A percentile compares a stretch with the other conserved stretches of the same genome.
phyloP scores from a whole-genome alignment of 2,329 filamentous ascomycete species.

The Nannizziopsis barbatae region DNA sequence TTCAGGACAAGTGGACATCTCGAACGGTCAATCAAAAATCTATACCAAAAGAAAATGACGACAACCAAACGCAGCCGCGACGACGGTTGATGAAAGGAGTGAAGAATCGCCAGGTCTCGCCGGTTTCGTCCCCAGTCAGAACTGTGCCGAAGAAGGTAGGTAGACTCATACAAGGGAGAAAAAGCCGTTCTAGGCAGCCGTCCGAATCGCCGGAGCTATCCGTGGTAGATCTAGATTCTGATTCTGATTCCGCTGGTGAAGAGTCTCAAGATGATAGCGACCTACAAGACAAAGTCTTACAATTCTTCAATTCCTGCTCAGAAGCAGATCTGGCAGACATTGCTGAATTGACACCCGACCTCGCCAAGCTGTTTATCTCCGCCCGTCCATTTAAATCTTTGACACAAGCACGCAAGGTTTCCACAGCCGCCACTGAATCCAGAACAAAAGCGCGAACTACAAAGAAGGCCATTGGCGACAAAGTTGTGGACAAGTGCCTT shows the following conservation, averaged over 20 bases:
- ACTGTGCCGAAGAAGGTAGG: slow-evolving; percentile 22
- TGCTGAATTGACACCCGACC: slow-evolving; percentile 59
- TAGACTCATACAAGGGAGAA: slow-evolving; percentile 43
- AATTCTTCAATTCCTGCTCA: slow-evolving; percentile 72
- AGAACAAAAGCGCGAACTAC: slow-evolving; percentile 38
- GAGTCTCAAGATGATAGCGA: slow-evolving; percentile 33
- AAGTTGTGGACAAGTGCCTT: slow-evolving; percentile 53
- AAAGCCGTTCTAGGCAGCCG: slow-evolving; percentile 24
- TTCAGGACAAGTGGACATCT: slow-evolving; percentile 48
- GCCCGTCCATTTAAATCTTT: slow-evolving; percentile 63
- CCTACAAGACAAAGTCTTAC: slow-evolving; percentile 51
- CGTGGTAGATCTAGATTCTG: slow-evolving; percentile 36
- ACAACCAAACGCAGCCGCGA: slow-evolving; percentile 23
- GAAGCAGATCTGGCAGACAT: slow-evolving; percentile 69
- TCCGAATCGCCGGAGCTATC: slow-evolving; percentile 28
- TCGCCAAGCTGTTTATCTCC: slow-evolving; percentile 57
- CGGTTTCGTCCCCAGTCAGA: slow-evolving; percentile 15
- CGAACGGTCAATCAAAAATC: slow-evolving; percentile 31
- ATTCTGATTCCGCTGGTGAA: slow-evolving; percentile 33
- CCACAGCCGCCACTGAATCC: slow-evolving; percentile 28
- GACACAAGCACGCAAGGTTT: slow-evolving; percentile 54
- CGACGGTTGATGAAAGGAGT: slow-evolving; percentile 32
- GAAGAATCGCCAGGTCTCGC: slow-evolving; percentile 23
- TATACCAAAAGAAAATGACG: slow-evolving; percentile 16
- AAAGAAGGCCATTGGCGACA: slow-evolving; percentile 51